These are phyloP conservation scores for Lepidium aucheri DNA, from an alignment of 345 rosid genomes.

Conservation along the genomic window DNA sequence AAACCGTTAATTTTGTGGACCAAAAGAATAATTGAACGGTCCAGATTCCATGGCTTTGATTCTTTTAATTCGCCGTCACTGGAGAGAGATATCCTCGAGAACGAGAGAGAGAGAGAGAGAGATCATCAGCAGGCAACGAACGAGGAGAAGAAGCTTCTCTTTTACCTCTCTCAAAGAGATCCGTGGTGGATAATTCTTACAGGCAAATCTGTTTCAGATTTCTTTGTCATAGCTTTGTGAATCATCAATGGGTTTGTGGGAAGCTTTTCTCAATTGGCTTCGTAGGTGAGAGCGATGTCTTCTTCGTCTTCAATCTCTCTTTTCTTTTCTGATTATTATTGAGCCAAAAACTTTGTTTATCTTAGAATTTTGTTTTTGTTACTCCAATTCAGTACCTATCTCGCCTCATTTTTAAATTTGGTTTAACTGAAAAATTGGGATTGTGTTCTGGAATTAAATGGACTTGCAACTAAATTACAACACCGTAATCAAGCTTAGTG, in stretches of 20 bases:
- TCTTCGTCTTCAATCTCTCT: neutral
- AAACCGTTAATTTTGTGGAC: neutral
- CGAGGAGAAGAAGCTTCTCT: slow-evolving; percentile 10
- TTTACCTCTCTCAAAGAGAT: neutral
- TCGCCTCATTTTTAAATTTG: neutral
- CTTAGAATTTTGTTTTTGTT: too few relatives aligned
- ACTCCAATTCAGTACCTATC: neutral
- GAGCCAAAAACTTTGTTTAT: neutral
- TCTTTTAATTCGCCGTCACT: slow-evolving; percentile 13
- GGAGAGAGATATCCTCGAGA: slow-evolving; percentile 1
- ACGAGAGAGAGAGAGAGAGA: slow-evolving; percentile 2
- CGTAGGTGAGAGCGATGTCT: slow-evolving; percentile 39
- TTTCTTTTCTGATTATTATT: neutral
- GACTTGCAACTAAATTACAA: neutral
- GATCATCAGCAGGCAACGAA: neutral
- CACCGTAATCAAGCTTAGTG: neutral
- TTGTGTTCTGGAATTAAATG: neutral
- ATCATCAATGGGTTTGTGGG: slow-evolving; percentile 52
- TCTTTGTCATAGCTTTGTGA: neutral
- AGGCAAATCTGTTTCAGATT: neutral
- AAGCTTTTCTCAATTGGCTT: slow-evolving; percentile 71
- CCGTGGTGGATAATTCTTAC: slow-evolving; percentile 2
- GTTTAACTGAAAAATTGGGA: neutral
- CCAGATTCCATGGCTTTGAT: slow-evolving; percentile 2
- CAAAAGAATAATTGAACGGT: slow-evolving; percentile 8